A percentile compares a stretch with the other conserved stretches of the same genome.
Conservation (phyloP, 129 eudicot genomes). For the Flaveria trinervia region DNA sequence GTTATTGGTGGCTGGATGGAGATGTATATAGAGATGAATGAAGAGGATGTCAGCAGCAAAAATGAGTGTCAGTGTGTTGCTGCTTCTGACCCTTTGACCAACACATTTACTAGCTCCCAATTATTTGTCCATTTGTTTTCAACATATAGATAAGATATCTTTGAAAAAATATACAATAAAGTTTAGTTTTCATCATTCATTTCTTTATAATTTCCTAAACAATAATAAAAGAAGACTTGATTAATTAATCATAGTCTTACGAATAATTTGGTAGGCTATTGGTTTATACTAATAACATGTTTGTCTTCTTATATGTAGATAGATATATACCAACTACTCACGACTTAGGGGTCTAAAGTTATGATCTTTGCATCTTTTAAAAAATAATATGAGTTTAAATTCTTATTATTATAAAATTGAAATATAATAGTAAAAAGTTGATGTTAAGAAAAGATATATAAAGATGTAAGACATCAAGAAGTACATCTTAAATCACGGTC, state of each 20-base stretch:
- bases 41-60: not conserved
- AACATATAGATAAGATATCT: no score
- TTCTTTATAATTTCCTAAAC: not conserved
- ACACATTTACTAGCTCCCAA: no score
- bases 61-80: not conserved
- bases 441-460: no score
- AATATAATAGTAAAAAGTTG: no score
- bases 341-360: no score
- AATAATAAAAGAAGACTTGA: not conserved
- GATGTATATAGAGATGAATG: constrained; percentile 16
- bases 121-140: not conserved
- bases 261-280: not conserved
- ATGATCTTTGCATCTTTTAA: no score
- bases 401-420: not conserved
- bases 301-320: no score
- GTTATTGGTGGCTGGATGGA: constrained; percentile 13
- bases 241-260: not conserved
- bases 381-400: not conserved
- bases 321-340: no score
- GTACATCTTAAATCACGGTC: no score
- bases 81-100: not conserved
- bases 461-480: no score
- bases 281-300: not conserved
- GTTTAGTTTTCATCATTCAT: not conserved
- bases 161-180: not conserved